These are phyloP conservation scores for Magnusiomyces magnusii DNA, from an alignment of 1,139 yeast species.

Conservation along the genomic window DNA sequence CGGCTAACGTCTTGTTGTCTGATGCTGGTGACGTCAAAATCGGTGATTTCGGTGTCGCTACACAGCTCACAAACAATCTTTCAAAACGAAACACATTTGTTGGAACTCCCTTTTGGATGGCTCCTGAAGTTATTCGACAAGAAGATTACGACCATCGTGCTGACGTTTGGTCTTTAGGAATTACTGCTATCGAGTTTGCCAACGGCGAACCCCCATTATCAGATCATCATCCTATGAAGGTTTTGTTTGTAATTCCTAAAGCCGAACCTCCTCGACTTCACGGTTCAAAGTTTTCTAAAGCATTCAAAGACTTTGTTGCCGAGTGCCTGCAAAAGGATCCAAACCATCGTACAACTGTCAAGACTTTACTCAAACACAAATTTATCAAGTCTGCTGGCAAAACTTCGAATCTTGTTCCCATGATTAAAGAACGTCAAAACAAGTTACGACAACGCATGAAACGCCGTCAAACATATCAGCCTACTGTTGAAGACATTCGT, in stretches of 20 bases:
- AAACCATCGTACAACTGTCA: constrained; percentile 48
- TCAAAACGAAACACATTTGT: constrained; percentile 84
- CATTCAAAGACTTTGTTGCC: constrained; percentile 56
- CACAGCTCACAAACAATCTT: constrained; percentile 72
- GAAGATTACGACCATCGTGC: constrained; percentile 84
- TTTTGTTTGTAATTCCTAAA: constrained; percentile 51
- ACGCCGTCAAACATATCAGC: constrained; percentile 18
- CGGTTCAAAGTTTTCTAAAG: constrained; percentile 38
- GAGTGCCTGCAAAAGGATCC: constrained; percentile 62
- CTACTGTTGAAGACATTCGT: constrained; percentile 17
- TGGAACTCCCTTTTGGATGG: constrained; percentile 99
- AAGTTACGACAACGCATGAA: constrained; percentile 15
- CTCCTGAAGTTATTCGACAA: constrained; percentile 89
- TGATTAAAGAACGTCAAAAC: constrained; percentile 24
- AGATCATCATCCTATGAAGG: constrained; percentile 72
- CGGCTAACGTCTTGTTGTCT: constrained; percentile 69
- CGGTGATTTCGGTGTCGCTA: constrained; percentile 96
- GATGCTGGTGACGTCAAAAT: constrained; percentile 68
- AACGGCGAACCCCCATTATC: constrained; percentile 78
- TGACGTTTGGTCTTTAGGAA: constrained; percentile 95
- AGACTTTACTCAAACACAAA: constrained; percentile 49
- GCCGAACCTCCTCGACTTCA: constrained; percentile 43
- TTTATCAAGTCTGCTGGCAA: constrained; percentile 46
- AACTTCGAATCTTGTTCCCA: constrained; percentile 28
- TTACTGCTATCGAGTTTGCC: constrained; percentile 79